Evolutionary conservation across 2,329 filamentous ascomycete species (phyloP), one percentile per base, ranked within the genome.

Genomic region (Pseudocercospora ulei): DNA sequence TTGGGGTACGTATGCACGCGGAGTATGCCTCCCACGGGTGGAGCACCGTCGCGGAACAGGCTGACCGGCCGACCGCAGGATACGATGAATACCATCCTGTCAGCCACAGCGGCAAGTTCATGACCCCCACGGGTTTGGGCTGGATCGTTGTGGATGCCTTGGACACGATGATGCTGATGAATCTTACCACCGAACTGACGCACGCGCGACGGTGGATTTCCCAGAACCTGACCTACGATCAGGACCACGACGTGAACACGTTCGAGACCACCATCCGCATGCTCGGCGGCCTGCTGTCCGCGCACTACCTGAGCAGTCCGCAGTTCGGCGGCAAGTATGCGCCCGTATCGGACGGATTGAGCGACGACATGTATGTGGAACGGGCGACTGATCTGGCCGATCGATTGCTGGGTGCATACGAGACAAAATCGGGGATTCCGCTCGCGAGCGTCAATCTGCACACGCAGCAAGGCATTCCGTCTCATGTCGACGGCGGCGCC

Each of bases 201-300:
- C 78, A 92, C 56, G 88, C 90, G 17, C 73, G 88, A 39, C 75
- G 93, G 57, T 98, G 90, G 90, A 76, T 98, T 31, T 72, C 82
- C 1, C 79, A 76, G 3, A 78, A 78, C 5, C 64, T 96, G 47
- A 79, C 78, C 7, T 96, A 92, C 65, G 79, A 95, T 44, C 85
- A 94, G 61, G 73, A 95, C 55, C 86, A 95, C 60, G 85, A 95
- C 59, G 88, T 98, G 39, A 96, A 86, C 61, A 95, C 86, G 0
- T 98, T 96, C 54, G 90, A 98, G 66, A 96, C 88, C 5, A 96
- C 88, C 0, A 96, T 96, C 54, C 82, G 90, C 36, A 96, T 96
- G 87, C 69, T 98, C 34, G 90, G 90, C 9, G 90, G 90, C 7
- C 69, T 98, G 26, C 70, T 98, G 20, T 87, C 87, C 1, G 90